Conservation (phyloP, 345 rosid genomes). For the Brassica cretica region DNA sequence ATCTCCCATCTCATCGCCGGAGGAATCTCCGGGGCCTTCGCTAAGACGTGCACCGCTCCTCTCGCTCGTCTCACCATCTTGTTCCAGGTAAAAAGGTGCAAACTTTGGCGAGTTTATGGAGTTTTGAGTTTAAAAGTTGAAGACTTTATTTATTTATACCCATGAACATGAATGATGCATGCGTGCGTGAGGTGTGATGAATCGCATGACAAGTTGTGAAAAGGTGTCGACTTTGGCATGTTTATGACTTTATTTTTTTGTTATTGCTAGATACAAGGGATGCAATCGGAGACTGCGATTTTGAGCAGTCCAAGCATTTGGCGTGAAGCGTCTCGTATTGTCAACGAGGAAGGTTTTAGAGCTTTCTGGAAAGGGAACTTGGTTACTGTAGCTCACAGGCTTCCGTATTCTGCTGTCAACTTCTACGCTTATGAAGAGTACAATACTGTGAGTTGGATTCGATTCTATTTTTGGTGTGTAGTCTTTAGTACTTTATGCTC, state of each 20-base stretch:
- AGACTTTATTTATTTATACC: neutral
- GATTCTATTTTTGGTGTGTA: neutral
- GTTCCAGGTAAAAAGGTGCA: constrained; percentile 61
- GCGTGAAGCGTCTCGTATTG: constrained; percentile 84
- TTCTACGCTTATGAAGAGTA: constrained; percentile 81
- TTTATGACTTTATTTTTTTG: neutral
- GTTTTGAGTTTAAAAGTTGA: neutral
- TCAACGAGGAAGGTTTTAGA: constrained; percentile 85
- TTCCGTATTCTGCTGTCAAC: constrained; percentile 87
- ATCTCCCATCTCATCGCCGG: constrained; percentile 76
- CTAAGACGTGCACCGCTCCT: constrained; percentile 99
- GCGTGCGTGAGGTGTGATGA: too few species aligned
- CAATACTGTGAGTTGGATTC: constrained; percentile 44
- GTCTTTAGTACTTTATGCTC: neutral
- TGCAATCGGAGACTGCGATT: constrained; percentile 72
- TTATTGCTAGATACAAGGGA: constrained; percentile 74
- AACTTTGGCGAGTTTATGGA: neutral
- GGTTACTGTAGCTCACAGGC: constrained; percentile 91
- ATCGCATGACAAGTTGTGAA: too few species aligned
- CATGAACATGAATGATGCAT: neutral
- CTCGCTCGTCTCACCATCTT: constrained; percentile 93
- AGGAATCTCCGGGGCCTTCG: constrained; percentile 91
- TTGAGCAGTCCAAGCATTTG: constrained; percentile 77
- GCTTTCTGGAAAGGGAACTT: constrained; percentile 98
- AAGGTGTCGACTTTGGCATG: too few species aligned